Percentiles rank a stretch among this genome's conserved stretches.
Conservation (phyloP, 2,329 filamentous ascomycete genomes). For the Paraconiothyrium sp. region DNA sequence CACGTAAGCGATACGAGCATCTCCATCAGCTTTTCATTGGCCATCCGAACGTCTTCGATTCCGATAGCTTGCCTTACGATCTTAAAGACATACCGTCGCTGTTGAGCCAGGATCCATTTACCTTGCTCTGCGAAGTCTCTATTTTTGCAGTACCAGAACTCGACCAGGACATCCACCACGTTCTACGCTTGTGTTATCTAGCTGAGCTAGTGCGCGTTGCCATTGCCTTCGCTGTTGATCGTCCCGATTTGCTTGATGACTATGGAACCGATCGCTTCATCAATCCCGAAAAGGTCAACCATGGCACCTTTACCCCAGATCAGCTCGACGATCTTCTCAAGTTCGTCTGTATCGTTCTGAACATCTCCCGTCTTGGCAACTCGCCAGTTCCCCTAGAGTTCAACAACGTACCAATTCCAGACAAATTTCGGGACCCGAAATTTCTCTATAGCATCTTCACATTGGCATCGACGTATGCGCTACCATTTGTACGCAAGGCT, state of each 20-base stretch:
- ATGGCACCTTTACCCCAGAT: slow-evolving; percentile 33
- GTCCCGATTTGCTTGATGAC: slow-evolving; percentile 15
- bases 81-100: slow-evolving; percentile 62
- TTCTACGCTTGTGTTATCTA: slow-evolving; percentile 86
- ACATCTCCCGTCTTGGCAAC: slow-evolving; percentile 36
- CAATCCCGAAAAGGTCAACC: slow-evolving; percentile 36
- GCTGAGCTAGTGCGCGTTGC: slow-evolving; percentile 89
- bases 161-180: slow-evolving; percentile 76
- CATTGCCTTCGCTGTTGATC: slow-evolving; percentile 57
- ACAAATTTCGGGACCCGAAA: slow-evolving; percentile 37
- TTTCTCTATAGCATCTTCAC: slow-evolving; percentile 49
- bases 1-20: slow-evolving; percentile 74
- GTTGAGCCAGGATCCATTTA: slow-evolving; percentile 75
- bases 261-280: slow-evolving; percentile 33
- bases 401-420: slow-evolving; percentile 35
- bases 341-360: slow-evolving; percentile 46
- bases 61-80: slow-evolving; percentile 52
- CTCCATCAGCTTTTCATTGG: slow-evolving; percentile 78
- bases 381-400: slow-evolving; percentile 36
- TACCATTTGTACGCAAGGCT: slow-evolving; percentile 89
- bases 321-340: slow-evolving; percentile 42
- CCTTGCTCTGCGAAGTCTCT: slow-evolving; percentile 82
- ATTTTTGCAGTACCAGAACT: slow-evolving; percentile 75
- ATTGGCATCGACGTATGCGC: slow-evolving; percentile 78
- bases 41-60: slow-evolving; percentile 53